These are phyloP conservation scores for Penicillium tannophilum DNA, from an alignment of 495 filamentous ascomycete genomes.

Conservation along the genomic window DNA sequence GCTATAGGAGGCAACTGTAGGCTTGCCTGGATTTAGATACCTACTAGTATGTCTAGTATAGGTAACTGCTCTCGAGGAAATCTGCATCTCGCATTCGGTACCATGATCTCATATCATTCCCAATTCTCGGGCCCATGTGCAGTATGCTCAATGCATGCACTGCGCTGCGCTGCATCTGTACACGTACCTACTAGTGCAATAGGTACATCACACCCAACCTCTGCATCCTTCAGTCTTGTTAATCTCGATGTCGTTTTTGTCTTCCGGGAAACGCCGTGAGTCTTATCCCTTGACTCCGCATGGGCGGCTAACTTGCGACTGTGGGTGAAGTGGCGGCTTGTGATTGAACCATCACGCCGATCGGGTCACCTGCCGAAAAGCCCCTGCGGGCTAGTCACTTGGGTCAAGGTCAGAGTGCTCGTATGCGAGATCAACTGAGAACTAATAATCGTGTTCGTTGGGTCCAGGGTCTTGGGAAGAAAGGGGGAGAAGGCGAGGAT, in stretches of 20 bases:
- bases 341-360: not conserved
- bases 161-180: not conserved
- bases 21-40: too few relatives aligned
- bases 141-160: not conserved
- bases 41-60: too few relatives aligned
- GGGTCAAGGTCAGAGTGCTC: too few relatives aligned
- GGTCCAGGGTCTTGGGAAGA: not conserved
- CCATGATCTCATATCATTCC: not conserved
- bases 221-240: not conserved
- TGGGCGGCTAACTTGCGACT: constrained; percentile 5
- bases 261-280: not conserved
- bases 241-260: not conserved
- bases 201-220: not conserved
- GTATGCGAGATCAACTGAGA: too few relatives aligned
- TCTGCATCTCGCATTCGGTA: not conserved
- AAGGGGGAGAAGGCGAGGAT: not conserved
- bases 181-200: not conserved
- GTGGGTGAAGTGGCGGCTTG: not conserved
- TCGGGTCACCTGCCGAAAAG: constrained; percentile 1
- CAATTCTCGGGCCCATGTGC: not conserved
- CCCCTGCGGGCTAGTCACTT: not conserved
- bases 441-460: not conserved
- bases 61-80: not conserved
- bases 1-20: too few relatives aligned
- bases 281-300: not conserved